Conservation (phyloP, 148 eudicot species). For the Persicaria maculosa region DNA sequence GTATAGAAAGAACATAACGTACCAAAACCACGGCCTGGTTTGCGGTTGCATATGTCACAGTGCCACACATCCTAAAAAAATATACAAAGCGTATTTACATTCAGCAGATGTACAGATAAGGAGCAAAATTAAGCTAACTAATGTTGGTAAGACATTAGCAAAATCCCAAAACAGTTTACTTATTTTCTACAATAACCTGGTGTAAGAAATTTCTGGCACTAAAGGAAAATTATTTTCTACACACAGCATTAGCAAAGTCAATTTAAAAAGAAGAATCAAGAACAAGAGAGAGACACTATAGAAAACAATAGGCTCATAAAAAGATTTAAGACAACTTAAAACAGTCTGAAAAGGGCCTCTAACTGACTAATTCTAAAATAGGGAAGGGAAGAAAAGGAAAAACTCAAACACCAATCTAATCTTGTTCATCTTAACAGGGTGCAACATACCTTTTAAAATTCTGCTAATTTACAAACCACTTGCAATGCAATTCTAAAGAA, state of each 20-base stretch:
- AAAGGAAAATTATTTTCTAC: too few relatives aligned
- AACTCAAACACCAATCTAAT: background rate
- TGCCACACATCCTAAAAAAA: slow-evolving; percentile 89
- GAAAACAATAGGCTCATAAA: too few relatives aligned
- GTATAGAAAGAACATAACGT: slow-evolving; percentile 18
- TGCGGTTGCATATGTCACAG: slow-evolving; percentile 93
- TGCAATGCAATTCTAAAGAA: too few relatives aligned
- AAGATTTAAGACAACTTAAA: too few relatives aligned
- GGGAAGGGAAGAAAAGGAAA: background rate
- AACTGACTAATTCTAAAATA: background rate
- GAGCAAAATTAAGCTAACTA: background rate
- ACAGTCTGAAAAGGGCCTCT: too few relatives aligned
- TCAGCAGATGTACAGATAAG: background rate
- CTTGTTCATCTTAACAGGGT: background rate
- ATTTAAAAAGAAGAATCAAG: too few relatives aligned
- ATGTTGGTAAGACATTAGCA: background rate
- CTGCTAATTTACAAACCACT: too few relatives aligned
- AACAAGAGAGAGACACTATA: too few relatives aligned
- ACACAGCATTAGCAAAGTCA: too few relatives aligned
- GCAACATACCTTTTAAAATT: too few relatives aligned
- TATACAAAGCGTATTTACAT: background rate
- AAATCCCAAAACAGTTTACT: background rate
- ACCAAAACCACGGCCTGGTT: slow-evolving; percentile 99
- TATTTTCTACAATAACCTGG: too few relatives aligned
- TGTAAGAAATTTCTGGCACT: too few relatives aligned